Evolutionary conservation across 352 stramenopile genomes (phyloP).

Genomic region (Blastocystis sp.): DNA sequence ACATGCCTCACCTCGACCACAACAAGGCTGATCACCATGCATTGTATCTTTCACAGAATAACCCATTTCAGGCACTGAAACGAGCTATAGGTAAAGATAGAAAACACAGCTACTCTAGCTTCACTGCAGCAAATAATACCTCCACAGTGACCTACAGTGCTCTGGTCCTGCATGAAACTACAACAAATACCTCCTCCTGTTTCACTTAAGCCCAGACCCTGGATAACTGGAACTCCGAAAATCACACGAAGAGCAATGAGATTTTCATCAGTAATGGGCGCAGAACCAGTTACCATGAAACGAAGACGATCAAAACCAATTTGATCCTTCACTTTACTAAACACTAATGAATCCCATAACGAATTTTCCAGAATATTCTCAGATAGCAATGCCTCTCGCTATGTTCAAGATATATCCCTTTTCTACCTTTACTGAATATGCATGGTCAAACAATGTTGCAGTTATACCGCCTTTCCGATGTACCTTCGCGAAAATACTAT

Average conservation of each 20-base stretch:
- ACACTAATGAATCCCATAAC: conserved; percentile 89
- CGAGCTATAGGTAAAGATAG: conserved; percentile 72
- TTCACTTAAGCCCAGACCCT: conserved; percentile 91
- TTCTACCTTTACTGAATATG: not conserved
- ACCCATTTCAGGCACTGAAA: conserved; percentile 60
- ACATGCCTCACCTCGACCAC: conserved; percentile 72
- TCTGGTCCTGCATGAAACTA: conserved; percentile 67
- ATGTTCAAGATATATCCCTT: not conserved
- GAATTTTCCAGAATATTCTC: conserved; percentile 65
- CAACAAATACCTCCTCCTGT: conserved; percentile 74
- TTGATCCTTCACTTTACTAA: conserved; percentile 83
- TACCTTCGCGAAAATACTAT: conserved; percentile 80
- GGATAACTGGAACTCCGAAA: conserved; percentile 79
- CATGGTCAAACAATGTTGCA: conserved; percentile 60
- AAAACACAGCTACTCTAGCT: conserved; percentile 78
- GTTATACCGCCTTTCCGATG: conserved; percentile 43
- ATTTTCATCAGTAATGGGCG: conserved; percentile 81
- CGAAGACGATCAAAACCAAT: conserved; percentile 81
- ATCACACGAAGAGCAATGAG: conserved; percentile 87
- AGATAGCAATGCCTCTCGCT: not conserved
- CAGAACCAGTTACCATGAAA: conserved; percentile 84
- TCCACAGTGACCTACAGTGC: conserved; percentile 82
- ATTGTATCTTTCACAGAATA: conserved; percentile 16
- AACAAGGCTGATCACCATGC: conserved; percentile 62
- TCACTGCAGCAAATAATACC: conserved; percentile 76